Conservation (phyloP, 805 yeast genomes). For the Nakazawaea populi region DNA sequence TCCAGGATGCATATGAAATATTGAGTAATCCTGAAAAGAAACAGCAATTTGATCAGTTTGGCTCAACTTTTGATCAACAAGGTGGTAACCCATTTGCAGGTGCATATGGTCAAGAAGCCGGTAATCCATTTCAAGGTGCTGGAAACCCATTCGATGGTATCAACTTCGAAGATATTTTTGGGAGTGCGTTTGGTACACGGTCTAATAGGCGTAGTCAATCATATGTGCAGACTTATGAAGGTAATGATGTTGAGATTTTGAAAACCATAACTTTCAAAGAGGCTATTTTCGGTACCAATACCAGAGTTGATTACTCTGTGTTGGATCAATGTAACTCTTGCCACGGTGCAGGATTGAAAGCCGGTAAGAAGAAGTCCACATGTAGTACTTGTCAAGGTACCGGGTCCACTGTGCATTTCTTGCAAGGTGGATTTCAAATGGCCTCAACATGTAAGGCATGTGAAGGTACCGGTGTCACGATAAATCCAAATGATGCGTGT, state of each 20-base stretch:
- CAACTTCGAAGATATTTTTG: slow-evolving; percentile 61
- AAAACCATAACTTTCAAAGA: slow-evolving; percentile 78
- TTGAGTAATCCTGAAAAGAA: slow-evolving; percentile 80
- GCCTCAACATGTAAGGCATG: slow-evolving; percentile 86
- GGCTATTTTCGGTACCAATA: slow-evolving; percentile 72
- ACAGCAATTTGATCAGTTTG: slow-evolving; percentile 87
- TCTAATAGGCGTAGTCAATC: slow-evolving; percentile 28
- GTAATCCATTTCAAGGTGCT: slow-evolving; percentile 41
- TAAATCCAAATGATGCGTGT: slow-evolving; percentile 68
- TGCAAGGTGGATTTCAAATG: slow-evolving; percentile 95
- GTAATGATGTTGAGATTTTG: slow-evolving; percentile 81
- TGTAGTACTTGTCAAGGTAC: slow-evolving; percentile 90
- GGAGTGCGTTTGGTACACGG: slow-evolving; percentile 41
- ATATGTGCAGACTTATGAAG: slow-evolving; percentile 74
- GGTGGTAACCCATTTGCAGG: slow-evolving; percentile 53
- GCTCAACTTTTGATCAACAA: slow-evolving; percentile 69
- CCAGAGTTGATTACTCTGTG: slow-evolving; percentile 64
- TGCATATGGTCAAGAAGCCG: slow-evolving; percentile 34
- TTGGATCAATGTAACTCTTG: slow-evolving; percentile 76
- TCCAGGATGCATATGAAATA: slow-evolving; percentile 92
- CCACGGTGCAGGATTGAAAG: slow-evolving; percentile 79
- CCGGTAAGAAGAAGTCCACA: slow-evolving; percentile 66
- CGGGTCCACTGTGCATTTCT: slow-evolving; percentile 79
- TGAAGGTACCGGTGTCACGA: slow-evolving; percentile 81
- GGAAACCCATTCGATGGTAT: slow-evolving; percentile 31